Evolutionary conservation across 257 asterid genomes (phyloP), one percentile per base, ranked within the genome.

Genomic region (Dorcoceras hygrometricum): DNA sequence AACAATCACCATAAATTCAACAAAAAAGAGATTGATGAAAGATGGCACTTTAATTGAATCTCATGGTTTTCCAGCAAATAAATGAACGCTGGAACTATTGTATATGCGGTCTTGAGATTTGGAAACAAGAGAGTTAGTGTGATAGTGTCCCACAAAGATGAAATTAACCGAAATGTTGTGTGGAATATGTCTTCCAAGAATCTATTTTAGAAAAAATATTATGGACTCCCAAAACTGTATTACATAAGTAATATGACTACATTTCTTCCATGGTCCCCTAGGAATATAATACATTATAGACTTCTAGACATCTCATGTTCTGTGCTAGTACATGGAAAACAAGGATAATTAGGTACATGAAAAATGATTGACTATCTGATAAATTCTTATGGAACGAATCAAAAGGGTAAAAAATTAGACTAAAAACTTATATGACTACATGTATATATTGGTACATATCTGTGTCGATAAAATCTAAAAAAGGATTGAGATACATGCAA

Each of bases 1-100:
- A 69, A 61, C 25, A 67, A 50, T n/a, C 58, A 70, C 51, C 51
- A 64, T 55, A 48, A n/a, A 23, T 69, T 55, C 59, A 68, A 27
- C 55, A 60, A 23, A 70, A 51, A 63, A 26, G 23, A 63, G 54
- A 54, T 0, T 39, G 50, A 10, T 12, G 50, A 39, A 12, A 7
- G n/a, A 39, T 39, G 5, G 50, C 5, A 1, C 50, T 11, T 12
- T 39, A 39, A 39, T 43, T 14, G 51, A 43, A 14, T 43, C 51
- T 14, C 6, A 14, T 12, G 19, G 51, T 43, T 43, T 36, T 12
- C 51, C 51, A 12, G 19, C 48, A 36, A 36, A 36, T 14, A 12
- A 43, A 43, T 43, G 48, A 36, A 43, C 51, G 6, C 51, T 43
- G 51, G 51, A 11, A 43, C 51, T 12, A 43, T 43, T 12, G 51